Evolutionary conservation across 768 basidiomycete genomes (phyloP), one percentile per base, ranked within the genome.

Genomic region (Lactifluus hygrophoroides): DNA sequence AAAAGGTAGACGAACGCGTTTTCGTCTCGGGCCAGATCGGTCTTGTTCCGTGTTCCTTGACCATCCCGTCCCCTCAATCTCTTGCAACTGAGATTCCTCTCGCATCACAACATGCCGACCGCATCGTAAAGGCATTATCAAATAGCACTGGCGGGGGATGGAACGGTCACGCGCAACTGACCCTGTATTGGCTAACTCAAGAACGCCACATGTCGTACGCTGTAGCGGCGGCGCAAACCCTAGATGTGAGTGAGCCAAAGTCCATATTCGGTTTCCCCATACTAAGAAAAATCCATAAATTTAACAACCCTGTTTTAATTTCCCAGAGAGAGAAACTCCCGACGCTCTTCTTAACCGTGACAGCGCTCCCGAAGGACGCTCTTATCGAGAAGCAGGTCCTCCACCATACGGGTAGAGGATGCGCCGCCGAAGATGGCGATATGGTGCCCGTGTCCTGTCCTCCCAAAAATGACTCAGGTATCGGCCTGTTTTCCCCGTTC

Each of bases 21-120:
- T 92, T 90, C 64, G 76, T 98, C 56, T 96, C 96, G 0, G 96
- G 96, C 3, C 96, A 99, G 69, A 98, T 99, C 46, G 92, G 92
- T 0, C 76, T 99, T 21, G 75, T 94, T 30, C 95, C 96, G 0
- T 74, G 83, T 46, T 82, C 75, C 46, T 75, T 97, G 28, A 68
- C 76, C 2, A 74, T 98, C 3, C 86, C 94, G 9, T 71, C 76
- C 2, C 80, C 85, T 14, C 70, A 61, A 3, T 84, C 78, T 10
- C 68, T 90, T 52, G 71, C 80, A 0, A 66, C 74, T 11, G 91
- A 98, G 71, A 76, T 81, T 1, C 86, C 88, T 1, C 75, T 98
- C 8, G 78, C 81, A 1, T 77, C 84, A 42, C 94, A 97, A 66
- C 96, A 99, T 68, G 84, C 85, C 2, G 69, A 76, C 9, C 81